Evolutionary conservation across 2,329 filamentous ascomycete genomes (phyloP).

Genomic region (Cercospora sp.): DNA sequence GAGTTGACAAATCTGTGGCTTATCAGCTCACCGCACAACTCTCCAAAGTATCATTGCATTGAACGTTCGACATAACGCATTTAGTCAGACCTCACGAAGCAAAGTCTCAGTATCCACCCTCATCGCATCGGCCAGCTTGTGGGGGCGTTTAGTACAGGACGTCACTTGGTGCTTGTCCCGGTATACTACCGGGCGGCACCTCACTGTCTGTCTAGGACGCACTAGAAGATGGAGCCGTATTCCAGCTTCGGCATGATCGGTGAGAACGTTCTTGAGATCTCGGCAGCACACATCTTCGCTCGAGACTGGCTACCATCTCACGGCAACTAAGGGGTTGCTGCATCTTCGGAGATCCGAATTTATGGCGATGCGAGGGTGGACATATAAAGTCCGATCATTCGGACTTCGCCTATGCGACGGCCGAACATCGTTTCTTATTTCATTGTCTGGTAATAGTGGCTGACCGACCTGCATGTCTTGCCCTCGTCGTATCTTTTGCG

Average conservation of each 20-base stretch:
- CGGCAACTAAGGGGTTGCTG: constrained; percentile 1
- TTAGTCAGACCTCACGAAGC: background rate
- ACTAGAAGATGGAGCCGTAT: background rate
- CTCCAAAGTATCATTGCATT: background rate
- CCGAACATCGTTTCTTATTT: background rate
- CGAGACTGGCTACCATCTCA: background rate
- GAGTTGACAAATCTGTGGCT: background rate
- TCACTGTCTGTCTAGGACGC: background rate
- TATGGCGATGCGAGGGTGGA: background rate
- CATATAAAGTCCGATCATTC: background rate
- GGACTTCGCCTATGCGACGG: background rate
- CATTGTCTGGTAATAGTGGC: background rate
- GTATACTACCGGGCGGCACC: background rate
- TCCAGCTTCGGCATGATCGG: background rate
- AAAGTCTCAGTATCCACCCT: background rate
- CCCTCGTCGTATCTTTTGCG: background rate
- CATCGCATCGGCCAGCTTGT: background rate
- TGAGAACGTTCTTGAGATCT: background rate
- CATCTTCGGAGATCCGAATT: background rate
- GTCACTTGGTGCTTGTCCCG: background rate
- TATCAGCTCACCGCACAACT: background rate
- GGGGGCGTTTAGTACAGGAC: background rate
- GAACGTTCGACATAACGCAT: background rate
- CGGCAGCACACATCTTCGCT: background rate
- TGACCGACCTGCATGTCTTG: background rate